Percentiles rank a stretch among this genome's conserved stretches.
phyloP scores from a whole-genome alignment of 148 eudicot genomes.

The Talinum fruticosum region DNA sequence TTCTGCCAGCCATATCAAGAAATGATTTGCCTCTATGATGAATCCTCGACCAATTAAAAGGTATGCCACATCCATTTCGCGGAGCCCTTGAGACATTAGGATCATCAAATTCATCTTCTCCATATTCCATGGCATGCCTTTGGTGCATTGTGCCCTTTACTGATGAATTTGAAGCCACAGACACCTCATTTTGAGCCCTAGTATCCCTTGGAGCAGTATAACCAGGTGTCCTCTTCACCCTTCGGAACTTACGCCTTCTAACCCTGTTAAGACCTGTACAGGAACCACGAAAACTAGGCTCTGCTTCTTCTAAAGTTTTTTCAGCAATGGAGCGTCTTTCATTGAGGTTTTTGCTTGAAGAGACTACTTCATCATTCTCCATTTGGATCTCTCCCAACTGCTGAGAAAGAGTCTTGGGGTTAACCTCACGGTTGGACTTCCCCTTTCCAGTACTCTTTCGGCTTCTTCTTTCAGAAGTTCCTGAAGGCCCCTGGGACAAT shows the following conservation, averaged over 20 bases:
- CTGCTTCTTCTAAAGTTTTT: constrained; percentile 39
- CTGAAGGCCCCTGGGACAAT: constrained; percentile 36
- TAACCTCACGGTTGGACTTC: constrained; percentile 35
- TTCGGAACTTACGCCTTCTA: constrained; percentile 65
- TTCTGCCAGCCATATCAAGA: constrained; percentile 91
- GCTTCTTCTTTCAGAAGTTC: constrained; percentile 39
- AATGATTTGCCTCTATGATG: constrained; percentile 80
- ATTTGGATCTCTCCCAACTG: constrained; percentile 48
- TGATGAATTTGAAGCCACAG: constrained; percentile 86
- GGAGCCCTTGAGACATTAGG: constrained; percentile 60
- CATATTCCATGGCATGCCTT: constrained; percentile 33
- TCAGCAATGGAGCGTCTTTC: constrained; percentile 32
- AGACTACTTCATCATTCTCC: constrained; percentile 58
- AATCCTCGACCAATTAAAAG: constrained; percentile 91
- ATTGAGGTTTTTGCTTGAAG: constrained; percentile 41
- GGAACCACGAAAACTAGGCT: constrained; percentile 43
- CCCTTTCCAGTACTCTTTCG: constrained; percentile 37
- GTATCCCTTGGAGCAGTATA: constrained; percentile 38
- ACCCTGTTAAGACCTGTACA: constrained; percentile 49
- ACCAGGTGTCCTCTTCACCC: constrained; percentile 55
- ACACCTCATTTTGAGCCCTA: constrained; percentile 45
- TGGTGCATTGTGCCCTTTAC: constrained; percentile 46
- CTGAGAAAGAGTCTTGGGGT: constrained; percentile 51
- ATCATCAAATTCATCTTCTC: constrained; percentile 38
- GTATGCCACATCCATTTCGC: constrained; percentile 81